Conservation (phyloP, 2,329 filamentous ascomycete species). For the Xylariomycetidae sp. region DNA sequence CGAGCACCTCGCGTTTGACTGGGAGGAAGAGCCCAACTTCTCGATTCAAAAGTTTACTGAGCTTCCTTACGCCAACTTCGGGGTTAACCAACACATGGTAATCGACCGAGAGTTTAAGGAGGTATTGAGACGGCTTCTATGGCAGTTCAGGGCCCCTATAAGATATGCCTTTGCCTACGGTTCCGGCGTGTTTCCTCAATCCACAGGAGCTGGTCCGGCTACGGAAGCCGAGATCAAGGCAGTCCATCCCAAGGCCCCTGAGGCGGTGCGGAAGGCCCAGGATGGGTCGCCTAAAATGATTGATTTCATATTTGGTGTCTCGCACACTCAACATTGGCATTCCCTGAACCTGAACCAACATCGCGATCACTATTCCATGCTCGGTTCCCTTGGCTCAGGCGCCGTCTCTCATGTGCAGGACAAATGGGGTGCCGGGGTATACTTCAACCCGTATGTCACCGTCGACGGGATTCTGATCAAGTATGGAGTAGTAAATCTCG, state of each 20-base stretch:
- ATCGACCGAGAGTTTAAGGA: constrained; percentile 97
- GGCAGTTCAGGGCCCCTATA: constrained; percentile 88
- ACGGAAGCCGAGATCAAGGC: constrained; percentile 52
- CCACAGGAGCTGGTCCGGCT: constrained; percentile 40
- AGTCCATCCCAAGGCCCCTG: constrained; percentile 75
- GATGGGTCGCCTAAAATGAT: constrained; percentile 92
- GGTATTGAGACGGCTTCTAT: constrained; percentile 76
- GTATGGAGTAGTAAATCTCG: constrained; percentile 92
- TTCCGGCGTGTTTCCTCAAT: constrained; percentile 89
- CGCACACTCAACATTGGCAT: constrained; percentile 94
- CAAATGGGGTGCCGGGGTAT: constrained; percentile 83
- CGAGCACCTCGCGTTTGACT: constrained; percentile 38
- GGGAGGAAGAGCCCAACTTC: constrained; percentile 70
- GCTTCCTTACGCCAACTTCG: constrained; percentile 74
- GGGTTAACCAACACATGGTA: constrained; percentile 91
- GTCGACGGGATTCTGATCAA: constrained; percentile 96
- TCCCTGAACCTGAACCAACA: constrained; percentile 85
- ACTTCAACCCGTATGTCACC: constrained; percentile 94
- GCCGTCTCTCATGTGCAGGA: constrained; percentile 83
- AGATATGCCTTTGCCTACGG: constrained; percentile 97
- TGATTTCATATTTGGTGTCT: constrained; percentile 95
- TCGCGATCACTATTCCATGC: constrained; percentile 82
- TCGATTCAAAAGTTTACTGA: constrained; percentile 69
- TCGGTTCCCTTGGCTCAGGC: constrained; percentile 78
- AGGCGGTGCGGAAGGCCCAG: constrained; percentile 77